Evolutionary conservation across 129 eudicot genomes (phyloP).

Genomic region (Logfia minima): DNA sequence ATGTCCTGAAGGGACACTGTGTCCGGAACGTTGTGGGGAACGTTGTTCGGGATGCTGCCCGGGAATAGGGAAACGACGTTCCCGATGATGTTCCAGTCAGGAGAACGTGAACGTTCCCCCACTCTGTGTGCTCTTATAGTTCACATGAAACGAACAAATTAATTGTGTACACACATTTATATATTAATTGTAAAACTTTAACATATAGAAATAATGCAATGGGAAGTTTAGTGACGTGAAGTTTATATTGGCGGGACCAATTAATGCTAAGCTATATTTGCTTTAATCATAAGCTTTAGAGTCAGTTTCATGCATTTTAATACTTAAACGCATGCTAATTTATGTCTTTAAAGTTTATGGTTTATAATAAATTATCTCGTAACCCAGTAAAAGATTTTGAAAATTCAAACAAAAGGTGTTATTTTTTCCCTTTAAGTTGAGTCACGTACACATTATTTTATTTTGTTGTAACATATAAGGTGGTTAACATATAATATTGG

Average conservation of each 20-base stretch:
- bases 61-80: no score
- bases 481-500: background rate
- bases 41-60: no score
- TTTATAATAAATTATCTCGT: no score
- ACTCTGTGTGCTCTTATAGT: no score
- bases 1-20: no score
- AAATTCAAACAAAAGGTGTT: background rate
- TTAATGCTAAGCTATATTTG: background rate
- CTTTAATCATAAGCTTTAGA: background rate
- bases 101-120: no score
- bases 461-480: background rate
- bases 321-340: slow-evolving; percentile 1
- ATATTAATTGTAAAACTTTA: background rate
- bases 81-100: no score
- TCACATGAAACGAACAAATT: no score
- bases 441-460: no score
- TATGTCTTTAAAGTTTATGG: no score
- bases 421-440: background rate
- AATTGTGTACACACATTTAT: no score
- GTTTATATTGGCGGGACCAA: slow-evolving; percentile 6
- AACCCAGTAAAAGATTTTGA: background rate
- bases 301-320: background rate
- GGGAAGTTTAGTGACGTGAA: slow-evolving; percentile 3
- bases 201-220: background rate
- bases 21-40: no score